A percentile compares a stretch with the other conserved stretches of the same genome.
phyloP scores from a whole-genome alignment of 2,329 filamentous ascomycete species.

The Colletotrichum spaethianum region DNA sequence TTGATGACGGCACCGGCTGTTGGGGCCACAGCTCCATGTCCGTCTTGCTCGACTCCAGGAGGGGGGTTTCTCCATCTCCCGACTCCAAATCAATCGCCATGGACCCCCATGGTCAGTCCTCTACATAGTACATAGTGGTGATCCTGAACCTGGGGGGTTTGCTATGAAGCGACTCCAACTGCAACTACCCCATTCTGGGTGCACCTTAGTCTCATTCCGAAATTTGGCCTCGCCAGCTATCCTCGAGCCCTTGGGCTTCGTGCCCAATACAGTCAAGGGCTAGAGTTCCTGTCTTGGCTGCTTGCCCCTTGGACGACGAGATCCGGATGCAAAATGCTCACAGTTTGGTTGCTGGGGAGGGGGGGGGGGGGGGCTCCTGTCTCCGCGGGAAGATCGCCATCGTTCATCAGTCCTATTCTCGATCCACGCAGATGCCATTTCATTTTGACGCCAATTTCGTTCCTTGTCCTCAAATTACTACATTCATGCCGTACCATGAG shows the following conservation, averaged over 20 bases:
- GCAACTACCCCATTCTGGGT: background rate
- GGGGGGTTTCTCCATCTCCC: background rate
- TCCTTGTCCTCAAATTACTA: background rate
- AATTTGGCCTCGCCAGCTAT: background rate
- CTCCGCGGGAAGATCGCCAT: background rate
- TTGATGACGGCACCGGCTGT: slow-evolving; percentile 7
- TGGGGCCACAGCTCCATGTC: background rate
- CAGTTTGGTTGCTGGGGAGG: background rate
- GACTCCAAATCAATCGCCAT: slow-evolving; percentile 1
- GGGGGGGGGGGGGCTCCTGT: background rate
- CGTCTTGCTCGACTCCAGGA: background rate
- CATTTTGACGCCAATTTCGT: background rate
- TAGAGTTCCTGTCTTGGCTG: background rate
- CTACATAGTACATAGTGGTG: background rate
- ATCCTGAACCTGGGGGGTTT: background rate
- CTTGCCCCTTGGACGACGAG: background rate
- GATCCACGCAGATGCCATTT: slow-evolving; percentile 21
- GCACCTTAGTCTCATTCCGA: background rate
- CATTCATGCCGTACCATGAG: background rate
- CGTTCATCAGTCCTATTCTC: background rate
- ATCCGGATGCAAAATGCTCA: background rate
- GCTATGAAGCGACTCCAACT: background rate
- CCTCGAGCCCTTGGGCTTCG: background rate
- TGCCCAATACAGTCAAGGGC: background rate
- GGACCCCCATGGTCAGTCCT: background rate